Base-by-base conservation (phyloP, 2,329 filamentous ascomycete species). In the Furcasterigmium furcatum region DNA sequence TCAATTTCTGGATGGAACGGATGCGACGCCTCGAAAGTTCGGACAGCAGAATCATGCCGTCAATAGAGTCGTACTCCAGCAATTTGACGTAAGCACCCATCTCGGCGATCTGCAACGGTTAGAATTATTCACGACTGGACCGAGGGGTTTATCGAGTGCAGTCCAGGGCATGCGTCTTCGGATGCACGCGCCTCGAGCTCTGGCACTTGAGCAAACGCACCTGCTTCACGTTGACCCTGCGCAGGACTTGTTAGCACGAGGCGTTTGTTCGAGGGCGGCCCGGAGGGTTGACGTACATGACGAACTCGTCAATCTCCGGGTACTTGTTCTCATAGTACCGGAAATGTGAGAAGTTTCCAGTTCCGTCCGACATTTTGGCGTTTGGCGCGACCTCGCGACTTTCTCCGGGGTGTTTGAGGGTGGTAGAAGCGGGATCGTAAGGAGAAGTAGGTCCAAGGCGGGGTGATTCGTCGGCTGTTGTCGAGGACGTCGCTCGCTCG, bases 51-150 rank as follows among this genome's bases (percentile, higher is more conserved):
- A 99, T 99, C 95, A 99, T 99, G 82, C 94, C 94, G 67, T 99
- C 95, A 63, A 99, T 99, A 75, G 97, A 96, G 73, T 99, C 94
- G 74, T 99, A 99, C 76, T 99, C 94, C 59, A 99, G 86, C 46
- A 99, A 85, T 76, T 99, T 99, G 64, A 99, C 95, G 70, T 99
- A 99, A 61, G 95, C 94, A 70, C 94, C 94, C 95, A 99, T 99
- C 73, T 99, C 95, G 69, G 94, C 94, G 66, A 99, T 99, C 88
- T 94, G 58, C 24, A 43, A 44, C 30, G 24, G 53, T 58, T 53
- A 59, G 50, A 48, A n/a, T n/a, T n/a, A n/a, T n/a, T n/a, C n/a
- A n/a, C n/a, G n/a, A n/a, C n/a, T n/a, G n/a, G n/a, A n/a, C n/a
- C n/a, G n/a, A n/a, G n/a, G n/a, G n/a, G n/a, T n/a, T 36, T 48